Evolutionary conservation across 2,329 filamentous ascomycete species (phyloP).

Genomic region (Colletotrichum sp.): DNA sequence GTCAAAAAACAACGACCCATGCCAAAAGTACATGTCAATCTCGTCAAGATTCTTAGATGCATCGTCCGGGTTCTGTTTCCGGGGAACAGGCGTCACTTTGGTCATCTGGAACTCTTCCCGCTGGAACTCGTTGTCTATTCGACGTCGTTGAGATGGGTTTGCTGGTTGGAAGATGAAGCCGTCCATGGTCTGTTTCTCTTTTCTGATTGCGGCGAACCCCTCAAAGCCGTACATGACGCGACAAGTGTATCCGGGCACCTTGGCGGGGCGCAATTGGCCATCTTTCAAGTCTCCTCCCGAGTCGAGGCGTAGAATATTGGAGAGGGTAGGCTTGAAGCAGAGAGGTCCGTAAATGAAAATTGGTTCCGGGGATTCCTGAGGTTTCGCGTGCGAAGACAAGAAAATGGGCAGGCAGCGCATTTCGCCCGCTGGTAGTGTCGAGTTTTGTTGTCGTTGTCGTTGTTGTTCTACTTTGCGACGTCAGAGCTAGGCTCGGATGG

Average conservation of each 20-base stretch:
- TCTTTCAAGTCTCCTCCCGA: not conserved
- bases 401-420: not conserved
- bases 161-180: not conserved
- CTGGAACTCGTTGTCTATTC: not conserved
- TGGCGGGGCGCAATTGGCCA: not conserved
- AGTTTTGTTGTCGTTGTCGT: not conserved
- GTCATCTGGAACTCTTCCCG: not conserved
- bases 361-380: not conserved
- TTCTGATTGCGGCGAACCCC: not conserved
- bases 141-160: not conserved
- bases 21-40: not conserved
- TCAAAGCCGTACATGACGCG: not conserved
- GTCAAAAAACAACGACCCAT: not conserved
- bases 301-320: not conserved
- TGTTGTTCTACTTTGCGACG: not conserved
- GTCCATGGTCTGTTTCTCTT: not conserved
- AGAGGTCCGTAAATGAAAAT: not conserved
- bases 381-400: not conserved
- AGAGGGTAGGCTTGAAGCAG: not conserved
- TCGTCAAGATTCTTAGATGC: not conserved
- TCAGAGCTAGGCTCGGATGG: not conserved
- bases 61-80: not conserved
- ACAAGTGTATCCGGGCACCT: not conserved
- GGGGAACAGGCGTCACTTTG: not conserved
- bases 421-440: not conserved